Base-by-base conservation (phyloP, 176 grass and related monocot species). In the Pontederia crassipes region DNA sequence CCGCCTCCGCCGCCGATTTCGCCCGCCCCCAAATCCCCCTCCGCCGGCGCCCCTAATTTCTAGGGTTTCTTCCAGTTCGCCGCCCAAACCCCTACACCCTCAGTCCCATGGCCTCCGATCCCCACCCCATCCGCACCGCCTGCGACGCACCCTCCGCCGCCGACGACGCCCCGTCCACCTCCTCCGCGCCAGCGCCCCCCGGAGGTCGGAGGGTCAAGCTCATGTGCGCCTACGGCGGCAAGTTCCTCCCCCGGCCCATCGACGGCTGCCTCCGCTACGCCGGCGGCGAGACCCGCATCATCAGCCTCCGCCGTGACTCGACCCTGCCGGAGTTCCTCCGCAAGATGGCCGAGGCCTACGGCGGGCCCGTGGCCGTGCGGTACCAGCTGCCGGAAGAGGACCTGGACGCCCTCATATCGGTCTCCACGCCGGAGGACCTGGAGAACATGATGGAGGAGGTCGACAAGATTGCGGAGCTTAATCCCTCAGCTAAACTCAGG, bases 371-470 rank as follows among this genome's bases (percentile, higher is more conserved):
- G 60, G 70, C 74, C 8, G 72, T 98, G 54, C 84, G 83, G 76
- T 98, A 98, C 71, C 93, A 98, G 79, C 81, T 98, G 68, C 93
- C 93, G 1, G 93, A 92, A 57, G 88, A 98, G 65, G 93, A 87
- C 11, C 80, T 98, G 46, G 93, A 98, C 75, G 71, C 88, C 20
- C 93, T 98, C 67, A 86, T 98, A 79, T 92, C 93, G 11, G 93
- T 98, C 51, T 92, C 88, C 66, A 92, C 88, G 3, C 26, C 72
- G 18, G 93, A 98, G 68, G 93, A 98, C 80, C 89, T 98, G 74
- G 93, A 98, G 59, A 92, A 86, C 54, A 98, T 98, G 93, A 72
- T 98, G 59, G 93, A 98, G 79, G 93, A 98, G 72, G 88, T 81
- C 64, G 93, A 92, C 26, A 98, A 89, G 74, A 74, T 98, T 11